Base-by-base conservation (phyloP, 805 yeast species). In the Barnettozyma botsteinii region DNA sequence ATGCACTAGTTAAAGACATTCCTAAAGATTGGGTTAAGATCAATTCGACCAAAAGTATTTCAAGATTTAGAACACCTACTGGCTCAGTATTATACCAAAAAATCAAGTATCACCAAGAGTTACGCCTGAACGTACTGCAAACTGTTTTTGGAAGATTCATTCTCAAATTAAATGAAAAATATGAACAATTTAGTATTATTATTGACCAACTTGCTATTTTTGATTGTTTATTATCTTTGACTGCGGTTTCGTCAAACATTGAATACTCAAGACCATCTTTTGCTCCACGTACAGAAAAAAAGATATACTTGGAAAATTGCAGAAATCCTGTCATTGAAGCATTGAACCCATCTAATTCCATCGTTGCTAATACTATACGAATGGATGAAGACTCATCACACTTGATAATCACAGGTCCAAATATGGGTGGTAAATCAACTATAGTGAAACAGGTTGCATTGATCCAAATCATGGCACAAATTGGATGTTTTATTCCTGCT, bases 401-500 rank as follows among this genome's bases (percentile, higher is more conserved):
- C 53, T 68, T 78, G 10, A 82, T 93, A 14, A 87, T 93, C 26
- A 89, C 97, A 0, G 97, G 97, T 9, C 97, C 97, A 21, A 89
- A 89, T 59, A 89, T 89, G 97, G 97, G 97, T 46, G 97, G 97
- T 56, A 89, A 89, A 60, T 87, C 96, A 0, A 88, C 97, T 0
- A 88, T 85, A 58, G 87, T 89, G 36, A 73, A 96, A 48, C 95
- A 89, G 53, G 71, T 85, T 37, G 97, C 96, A 8, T 91, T 84
- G 1, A 81, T 88, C 41, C 81, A 93, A 3, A 65, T 89, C 34
- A 72, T 89, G 85, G 85, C 86, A 22, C 97, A 89, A 58, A 75
- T 87, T 17, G 97, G 97, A 1, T 42, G 46, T 33, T 89, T 81
- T 56, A 77, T 89, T 20, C 98, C 99, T 1, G 84, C 85, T 38